These are phyloP conservation scores for Heliamphora pulchella DNA, from an alignment of 179 eudicot genomes.

Conservation along the genomic window DNA sequence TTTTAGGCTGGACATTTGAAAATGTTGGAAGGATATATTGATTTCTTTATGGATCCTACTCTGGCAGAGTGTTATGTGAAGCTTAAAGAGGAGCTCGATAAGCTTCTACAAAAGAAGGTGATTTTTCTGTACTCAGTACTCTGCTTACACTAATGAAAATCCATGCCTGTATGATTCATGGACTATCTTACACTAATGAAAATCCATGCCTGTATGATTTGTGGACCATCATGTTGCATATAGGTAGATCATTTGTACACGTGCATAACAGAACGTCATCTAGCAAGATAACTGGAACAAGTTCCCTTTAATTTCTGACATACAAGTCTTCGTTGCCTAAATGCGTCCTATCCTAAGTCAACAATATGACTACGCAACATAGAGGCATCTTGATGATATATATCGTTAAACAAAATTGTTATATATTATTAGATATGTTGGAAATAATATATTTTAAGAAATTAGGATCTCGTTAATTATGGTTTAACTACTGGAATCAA, in stretches of 20 bases:
- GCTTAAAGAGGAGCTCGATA: constrained; percentile 80
- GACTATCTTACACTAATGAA: neutral
- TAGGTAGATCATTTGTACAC: neutral
- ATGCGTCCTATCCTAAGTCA: neutral
- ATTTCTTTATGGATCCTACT: constrained; percentile 92
- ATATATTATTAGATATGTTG: no score
- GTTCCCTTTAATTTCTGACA: neutral
- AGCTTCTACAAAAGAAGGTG: constrained; percentile 79
- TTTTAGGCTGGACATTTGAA: constrained; percentile 79
- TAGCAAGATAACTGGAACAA: neutral
- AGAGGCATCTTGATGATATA: no score
- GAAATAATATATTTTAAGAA: no score
- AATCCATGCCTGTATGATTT: neutral
- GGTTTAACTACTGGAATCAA: no score
- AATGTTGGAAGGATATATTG: constrained; percentile 88
- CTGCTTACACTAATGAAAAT: neutral
- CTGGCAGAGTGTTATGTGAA: constrained; percentile 78
- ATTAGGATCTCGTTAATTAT: no score
- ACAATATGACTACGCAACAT: no score
- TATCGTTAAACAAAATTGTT: no score
- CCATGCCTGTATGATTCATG: neutral
- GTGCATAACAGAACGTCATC: neutral
- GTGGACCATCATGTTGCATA: neutral
- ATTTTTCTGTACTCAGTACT: neutral
- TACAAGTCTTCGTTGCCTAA: neutral